Evolutionary conservation across 106 monocot species (phyloP), one percentile per base, ranked within the genome.

Genomic region (Gastrodia elata): DNA sequence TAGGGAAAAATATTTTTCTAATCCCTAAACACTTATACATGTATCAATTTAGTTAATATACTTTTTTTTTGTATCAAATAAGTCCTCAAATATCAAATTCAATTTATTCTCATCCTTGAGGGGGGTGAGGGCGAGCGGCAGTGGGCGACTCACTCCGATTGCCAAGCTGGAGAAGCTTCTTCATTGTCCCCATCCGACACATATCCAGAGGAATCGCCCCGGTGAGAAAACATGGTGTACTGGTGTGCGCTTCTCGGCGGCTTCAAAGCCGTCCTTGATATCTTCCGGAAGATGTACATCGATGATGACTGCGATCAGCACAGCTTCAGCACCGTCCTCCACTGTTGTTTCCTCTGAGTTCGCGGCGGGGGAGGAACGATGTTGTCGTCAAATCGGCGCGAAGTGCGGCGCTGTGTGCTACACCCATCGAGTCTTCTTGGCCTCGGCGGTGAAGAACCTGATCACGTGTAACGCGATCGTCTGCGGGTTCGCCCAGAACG

Each of bases 391-490:
- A 91, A 73, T 93, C 91, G 10, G 93, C 98, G 0, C 88, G 22
- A 98, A 98, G 77, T 98, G 88, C 28, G 93, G 98, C 25, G 68
- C 76, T 1, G 70, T 98, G 48, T 79, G 83, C 25, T 87, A 80
- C 32, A 91, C 93, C 0, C 48, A 75, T 40, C 78, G 80, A 33
- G 80, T 88, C 20, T 98, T 98, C 36, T 18, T 25, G 18, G 71
- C 42, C 20, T 80, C 85, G 38, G 25, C 74, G 0, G 65, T 40
- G 3, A 86, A 80, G 70, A 88, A 91, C 58, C 43, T 87, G 65
- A 98, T 88, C 7, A 83, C 98, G 9, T 93, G 98, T 93, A 93
- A 98, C 64, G 81, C 91, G 9, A 91, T 98, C 86, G 85, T 98
- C 3, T 78, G 82, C 38, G 98, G 98, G 3, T 85, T 85, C 15